Evolutionary conservation across 768 basidiomycete species (phyloP).

Genomic region (Baorangia bicolor): DNA sequence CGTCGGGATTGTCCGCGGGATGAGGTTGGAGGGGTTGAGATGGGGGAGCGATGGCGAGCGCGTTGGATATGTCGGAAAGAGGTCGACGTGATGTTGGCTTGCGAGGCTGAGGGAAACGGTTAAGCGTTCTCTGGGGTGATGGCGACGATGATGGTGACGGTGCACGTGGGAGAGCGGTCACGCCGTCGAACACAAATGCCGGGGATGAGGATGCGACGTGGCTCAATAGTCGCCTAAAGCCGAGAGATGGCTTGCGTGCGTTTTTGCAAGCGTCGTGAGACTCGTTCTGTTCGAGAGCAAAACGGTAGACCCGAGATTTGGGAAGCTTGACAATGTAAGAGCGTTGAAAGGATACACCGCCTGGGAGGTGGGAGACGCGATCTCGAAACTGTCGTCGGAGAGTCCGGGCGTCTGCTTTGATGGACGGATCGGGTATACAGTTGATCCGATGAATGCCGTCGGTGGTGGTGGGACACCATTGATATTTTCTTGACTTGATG

Average conservation of each 20-base stretch:
- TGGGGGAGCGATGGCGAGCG: not conserved
- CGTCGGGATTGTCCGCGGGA: not conserved
- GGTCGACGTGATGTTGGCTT: not conserved
- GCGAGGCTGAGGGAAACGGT: not conserved
- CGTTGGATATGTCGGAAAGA: not conserved
- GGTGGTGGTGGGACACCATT: not conserved
- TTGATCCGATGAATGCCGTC: not conserved
- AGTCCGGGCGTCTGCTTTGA: not conserved
- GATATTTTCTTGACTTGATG: not conserved
- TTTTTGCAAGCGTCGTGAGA: not conserved
- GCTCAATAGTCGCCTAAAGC: not conserved
- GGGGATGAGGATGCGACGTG: constrained; percentile 13
- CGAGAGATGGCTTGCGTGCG: not conserved
- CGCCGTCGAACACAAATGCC: constrained; percentile 19
- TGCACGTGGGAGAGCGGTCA: constrained; percentile 17
- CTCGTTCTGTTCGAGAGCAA: not conserved
- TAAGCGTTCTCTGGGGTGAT: not conserved
- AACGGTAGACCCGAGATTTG: not conserved
- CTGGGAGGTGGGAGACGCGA: constrained; percentile 6
- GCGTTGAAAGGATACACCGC: constrained; percentile 2
- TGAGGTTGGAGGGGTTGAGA: not conserved
- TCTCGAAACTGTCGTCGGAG: not conserved
- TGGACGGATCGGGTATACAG: not conserved
- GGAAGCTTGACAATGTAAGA: constrained; percentile 21
- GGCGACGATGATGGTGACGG: not conserved